phyloP scores from a whole-genome alignment of 2,329 filamentous ascomycete species.

The Trichoderma afroharzianum region DNA sequence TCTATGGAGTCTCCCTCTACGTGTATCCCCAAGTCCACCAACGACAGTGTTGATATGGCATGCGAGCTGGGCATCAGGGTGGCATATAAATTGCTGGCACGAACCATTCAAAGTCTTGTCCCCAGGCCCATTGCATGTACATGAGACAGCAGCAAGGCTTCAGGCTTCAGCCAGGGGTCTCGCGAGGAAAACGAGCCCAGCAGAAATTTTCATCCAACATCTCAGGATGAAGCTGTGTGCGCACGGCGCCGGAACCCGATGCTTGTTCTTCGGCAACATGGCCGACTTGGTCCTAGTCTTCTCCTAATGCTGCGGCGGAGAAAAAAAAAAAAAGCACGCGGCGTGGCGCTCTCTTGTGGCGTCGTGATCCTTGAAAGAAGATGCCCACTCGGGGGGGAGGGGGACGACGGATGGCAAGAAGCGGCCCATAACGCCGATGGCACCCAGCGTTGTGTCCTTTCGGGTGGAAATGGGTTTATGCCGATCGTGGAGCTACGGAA shows the following conservation, averaged over 20 bases:
- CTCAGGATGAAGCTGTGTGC: background rate
- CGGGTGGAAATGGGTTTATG: constrained; percentile 3
- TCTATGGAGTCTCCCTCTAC: background rate
- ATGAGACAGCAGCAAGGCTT: constrained; percentile 2
- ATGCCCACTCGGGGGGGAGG: background rate
- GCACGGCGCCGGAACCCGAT: background rate
- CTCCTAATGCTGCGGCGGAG: background rate
- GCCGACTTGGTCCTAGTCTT: constrained; percentile 5
- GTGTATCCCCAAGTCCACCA: background rate
- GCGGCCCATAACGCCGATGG: constrained; percentile 13
- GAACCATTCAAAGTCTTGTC: background rate
- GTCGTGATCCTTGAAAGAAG: background rate
- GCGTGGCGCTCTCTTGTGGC: constrained; percentile 2
- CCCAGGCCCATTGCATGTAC: background rate
- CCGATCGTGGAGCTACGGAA: constrained; percentile 8
- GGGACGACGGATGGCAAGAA: background rate
- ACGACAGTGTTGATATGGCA: background rate
- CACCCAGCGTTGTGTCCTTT: background rate
- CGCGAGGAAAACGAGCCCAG: background rate
- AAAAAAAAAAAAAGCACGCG: constrained; percentile 7
- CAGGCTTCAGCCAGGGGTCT: background rate
- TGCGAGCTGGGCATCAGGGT: background rate
- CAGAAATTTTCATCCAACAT: background rate
- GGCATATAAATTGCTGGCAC: background rate
- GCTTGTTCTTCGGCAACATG: background rate